Evolutionary conservation across 257 asterid genomes (phyloP), one percentile per base, ranked within the genome.

Genomic region (Solanum corneliomulleri): DNA sequence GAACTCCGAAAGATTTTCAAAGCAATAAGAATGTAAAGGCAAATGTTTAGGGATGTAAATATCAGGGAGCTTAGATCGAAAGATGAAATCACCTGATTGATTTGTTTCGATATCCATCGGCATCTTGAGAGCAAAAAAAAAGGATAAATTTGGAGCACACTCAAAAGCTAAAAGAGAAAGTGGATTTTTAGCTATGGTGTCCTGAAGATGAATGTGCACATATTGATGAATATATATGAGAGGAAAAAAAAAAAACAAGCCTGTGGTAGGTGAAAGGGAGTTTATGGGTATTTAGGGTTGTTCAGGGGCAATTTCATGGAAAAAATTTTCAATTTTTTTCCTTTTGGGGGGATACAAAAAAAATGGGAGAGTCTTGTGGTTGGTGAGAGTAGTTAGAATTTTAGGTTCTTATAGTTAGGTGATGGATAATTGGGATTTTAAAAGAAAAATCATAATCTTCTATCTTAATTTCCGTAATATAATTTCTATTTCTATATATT

Each of bases 21-120:
- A 95, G 83, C 98, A 95, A 76, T 94, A 97, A 3, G 98, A 89
- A 77, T 95, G 99, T 15, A 96, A 52, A 0, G 98, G 94, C 35
- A 96, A 93, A 88, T 96, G 94, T 1, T 94, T 92, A 2, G 98
- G 98, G 49, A 95, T 92, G 93, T 91, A 87, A 37, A 96, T 95
- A 58, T 96, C 99, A 16, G 97, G 95, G 27, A 96, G 94, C 21
- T 92, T 95, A 49, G 99, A 96, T 86, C 98, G 91, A 92, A 93
- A 95, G n/a, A 96, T 90, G 78, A 91, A 69, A 33, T 94, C 96
- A 37, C 88, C 88, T 18, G 83, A 87, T 52, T 91, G 90, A 11
- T 66, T 88, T 29, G 90, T 45, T 78, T 45, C 66, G 5, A 16
- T 78, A 62, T 90, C 95, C 97, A 94, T 94, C 69, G 82, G 9